These are phyloP conservation scores for Petunia axillaris DNA, from an alignment of 257 asterid species.

Conservation along the genomic window DNA sequence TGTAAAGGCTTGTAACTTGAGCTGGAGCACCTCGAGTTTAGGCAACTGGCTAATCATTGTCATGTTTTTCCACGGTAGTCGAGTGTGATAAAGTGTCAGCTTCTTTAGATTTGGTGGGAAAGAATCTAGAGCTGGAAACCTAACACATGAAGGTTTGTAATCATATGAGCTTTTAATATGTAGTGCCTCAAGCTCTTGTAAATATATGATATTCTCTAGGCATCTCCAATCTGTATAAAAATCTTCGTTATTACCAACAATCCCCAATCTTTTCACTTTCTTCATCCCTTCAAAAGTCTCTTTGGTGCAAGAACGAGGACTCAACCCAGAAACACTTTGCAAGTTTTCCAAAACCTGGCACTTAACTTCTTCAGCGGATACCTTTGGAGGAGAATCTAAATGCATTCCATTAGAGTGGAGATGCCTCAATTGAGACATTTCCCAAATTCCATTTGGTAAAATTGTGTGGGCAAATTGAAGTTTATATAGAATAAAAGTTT, in stretches of 20 bases:
- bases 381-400: neutral
- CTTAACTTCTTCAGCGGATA: neutral
- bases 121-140: neutral
- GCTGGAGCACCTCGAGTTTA: neutral
- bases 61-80: neutral
- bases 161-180: neutral
- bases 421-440: neutral
- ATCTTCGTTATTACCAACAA: neutral
- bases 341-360: neutral
- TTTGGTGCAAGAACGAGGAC: neutral
- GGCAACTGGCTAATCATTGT: neutral
- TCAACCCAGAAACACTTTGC: neutral
- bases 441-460: neutral
- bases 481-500: neutral
- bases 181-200: neutral
- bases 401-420: neutral
- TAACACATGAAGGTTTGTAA: neutral
- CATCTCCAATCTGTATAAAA: neutral
- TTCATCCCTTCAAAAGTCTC: neutral
- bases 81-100: too few species aligned
- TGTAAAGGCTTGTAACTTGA: neutral
- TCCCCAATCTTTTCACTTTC: neutral
- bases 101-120: constrained; percentile 19
- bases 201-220: neutral
- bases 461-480: accelerated